Base-by-base conservation (phyloP, 1,139 yeast genomes). In the Arxiozyma telluris region DNA sequence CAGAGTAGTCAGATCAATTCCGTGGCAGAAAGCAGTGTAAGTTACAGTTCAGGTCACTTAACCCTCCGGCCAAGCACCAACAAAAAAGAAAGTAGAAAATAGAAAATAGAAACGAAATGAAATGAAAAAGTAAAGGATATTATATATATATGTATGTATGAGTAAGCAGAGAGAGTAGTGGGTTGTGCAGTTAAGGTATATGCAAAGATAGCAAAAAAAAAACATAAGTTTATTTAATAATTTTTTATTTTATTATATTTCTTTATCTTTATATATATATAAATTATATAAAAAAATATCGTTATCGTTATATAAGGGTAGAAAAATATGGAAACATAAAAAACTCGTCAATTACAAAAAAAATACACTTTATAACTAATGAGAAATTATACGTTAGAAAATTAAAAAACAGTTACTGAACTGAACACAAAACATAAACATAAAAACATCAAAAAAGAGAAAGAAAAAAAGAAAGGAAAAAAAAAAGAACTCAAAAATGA, bases 31-130 rank as follows among this genome's bases (percentile, higher is more conserved):
- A 82, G 91, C 62, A 84, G 96, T 71, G 96, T 93, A 48, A 85
- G 95, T 56, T 93, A 93, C 67, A 96, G 94, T 0, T 81, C 96
- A 50, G 98, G 95, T 0, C 87, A 80, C 64, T 59, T 60, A n/a
- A 51, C 42, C 7, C 20, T 49, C 4, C 8, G 30, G 7, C 30
- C 4, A 46, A 47, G n/a, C 11, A 27, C 38, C 6, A 6, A 41
- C 2, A 20, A n/a, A 6, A 12, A 18, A 20, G 5, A 7, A 44
- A 12, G 27, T 23, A 15, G n/a, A n/a, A 8, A 27, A 23, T 23
- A 6, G 6, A 23, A 23, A 4, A 6, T 4, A 23, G 6, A 23
- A 23, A 23, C 25, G 25, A 23, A 23, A 23, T 23, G 25, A 23
- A 6, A 23, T 23, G 25, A 4, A 23, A 23, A 23, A 23, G 25